A percentile compares a stretch with the other conserved stretches of the same genome.
These are phyloP conservation scores for Candida suzukii DNA, from an alignment of 805 yeast genomes.

Conservation along the genomic window DNA sequence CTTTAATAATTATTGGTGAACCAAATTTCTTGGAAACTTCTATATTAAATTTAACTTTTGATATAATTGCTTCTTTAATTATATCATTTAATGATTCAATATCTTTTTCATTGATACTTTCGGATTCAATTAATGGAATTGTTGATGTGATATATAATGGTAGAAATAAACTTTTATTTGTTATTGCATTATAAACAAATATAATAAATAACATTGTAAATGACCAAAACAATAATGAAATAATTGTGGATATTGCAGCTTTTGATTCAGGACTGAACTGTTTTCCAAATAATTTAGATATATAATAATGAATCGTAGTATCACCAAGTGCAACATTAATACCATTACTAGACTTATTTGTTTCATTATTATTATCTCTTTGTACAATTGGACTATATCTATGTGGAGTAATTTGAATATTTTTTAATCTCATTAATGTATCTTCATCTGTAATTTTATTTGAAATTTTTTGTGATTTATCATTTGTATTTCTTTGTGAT, in stretches of 20 bases:
- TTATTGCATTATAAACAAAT: constrained; percentile 19
- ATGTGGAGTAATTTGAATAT: not conserved
- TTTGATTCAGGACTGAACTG: not conserved
- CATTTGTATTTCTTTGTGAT: not conserved
- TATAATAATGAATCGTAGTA: not conserved
- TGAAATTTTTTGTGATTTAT: not conserved
- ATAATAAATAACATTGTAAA: constrained; percentile 9
- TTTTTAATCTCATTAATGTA: no score
- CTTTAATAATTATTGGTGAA: constrained; percentile 23
- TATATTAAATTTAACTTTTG: constrained; percentile 23
- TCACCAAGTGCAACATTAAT: not conserved
- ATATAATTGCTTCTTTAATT: constrained; percentile 17
- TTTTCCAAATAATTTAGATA: not conserved
- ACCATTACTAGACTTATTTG: no score
- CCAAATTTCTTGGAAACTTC: constrained; percentile 22
- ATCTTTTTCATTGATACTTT: constrained; percentile 15
- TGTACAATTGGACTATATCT: not conserved
- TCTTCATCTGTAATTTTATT: not conserved
- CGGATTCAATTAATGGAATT: constrained; percentile 18
- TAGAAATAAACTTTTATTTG: constrained; percentile 23
- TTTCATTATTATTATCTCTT: no score
- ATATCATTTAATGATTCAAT: constrained; percentile 18
- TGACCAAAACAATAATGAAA: not conserved
- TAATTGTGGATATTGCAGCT: not conserved
- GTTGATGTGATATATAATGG: constrained; percentile 23